phyloP scores from a whole-genome alignment of 2,329 filamentous ascomycete genomes.

The Harringtonia lauricola region DNA sequence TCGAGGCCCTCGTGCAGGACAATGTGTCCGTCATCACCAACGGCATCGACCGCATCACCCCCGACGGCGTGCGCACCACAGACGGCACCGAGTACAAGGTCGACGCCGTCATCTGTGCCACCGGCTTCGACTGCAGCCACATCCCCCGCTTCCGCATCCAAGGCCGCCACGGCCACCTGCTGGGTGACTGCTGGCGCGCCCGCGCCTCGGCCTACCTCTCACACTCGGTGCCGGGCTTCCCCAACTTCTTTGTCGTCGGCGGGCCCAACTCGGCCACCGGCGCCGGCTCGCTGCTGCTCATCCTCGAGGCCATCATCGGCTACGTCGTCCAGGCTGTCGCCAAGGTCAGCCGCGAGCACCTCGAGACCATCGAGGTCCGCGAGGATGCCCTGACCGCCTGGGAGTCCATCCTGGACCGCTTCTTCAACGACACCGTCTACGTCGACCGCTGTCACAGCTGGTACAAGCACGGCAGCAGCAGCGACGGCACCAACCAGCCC shows the following conservation, averaged over 20 bases:
- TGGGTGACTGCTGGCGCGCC: slow-evolving; percentile 30
- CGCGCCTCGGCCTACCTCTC: slow-evolving; percentile 40
- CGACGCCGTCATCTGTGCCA: slow-evolving; percentile 45
- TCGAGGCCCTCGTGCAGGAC: slow-evolving; percentile 30
- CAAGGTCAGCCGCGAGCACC: slow-evolving; percentile 37
- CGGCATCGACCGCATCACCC: slow-evolving; percentile 30
- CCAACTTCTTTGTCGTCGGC: slow-evolving; percentile 43
- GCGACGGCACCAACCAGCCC: too few species aligned
- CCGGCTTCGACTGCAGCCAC: slow-evolving; percentile 43
- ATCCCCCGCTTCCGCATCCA: slow-evolving; percentile 37
- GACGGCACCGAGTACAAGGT: slow-evolving; percentile 34
- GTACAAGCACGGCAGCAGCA: slow-evolving; percentile 34
- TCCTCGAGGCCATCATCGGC: slow-evolving; percentile 36
- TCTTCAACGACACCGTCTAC: slow-evolving; percentile 42
- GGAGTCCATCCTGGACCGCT: slow-evolving; percentile 31
- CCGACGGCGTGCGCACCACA: slow-evolving; percentile 32
- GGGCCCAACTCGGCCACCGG: slow-evolving; percentile 39
- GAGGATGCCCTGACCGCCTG: slow-evolving; percentile 35
- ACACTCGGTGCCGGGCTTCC: slow-evolving; percentile 34
- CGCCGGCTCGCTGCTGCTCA: slow-evolving; percentile 38
- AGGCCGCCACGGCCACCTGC: slow-evolving; percentile 36
- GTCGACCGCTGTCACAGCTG: slow-evolving; percentile 33
- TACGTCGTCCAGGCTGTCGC: slow-evolving; percentile 35
- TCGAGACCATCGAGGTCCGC: slow-evolving; percentile 31
- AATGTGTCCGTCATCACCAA: slow-evolving; percentile 36